A percentile compares a stretch with the other conserved stretches of the same genome.
phyloP scores from a whole-genome alignment of 1,284 basidiomycete genomes.

The Tausonia pullulans region DNA sequence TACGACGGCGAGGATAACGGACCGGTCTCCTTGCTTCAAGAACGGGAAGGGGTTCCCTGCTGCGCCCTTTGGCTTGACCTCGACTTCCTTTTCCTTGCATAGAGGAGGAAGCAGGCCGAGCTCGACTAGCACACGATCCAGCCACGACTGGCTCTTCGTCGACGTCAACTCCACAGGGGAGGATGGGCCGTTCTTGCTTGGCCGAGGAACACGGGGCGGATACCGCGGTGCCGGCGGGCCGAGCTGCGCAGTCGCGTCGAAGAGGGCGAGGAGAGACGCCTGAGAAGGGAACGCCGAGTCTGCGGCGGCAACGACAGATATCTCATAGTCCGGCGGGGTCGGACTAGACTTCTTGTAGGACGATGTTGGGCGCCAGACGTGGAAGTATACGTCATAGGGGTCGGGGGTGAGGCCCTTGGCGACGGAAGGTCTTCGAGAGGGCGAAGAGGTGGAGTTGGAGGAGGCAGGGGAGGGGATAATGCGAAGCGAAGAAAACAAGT shows the following conservation, averaged over 20 bases:
- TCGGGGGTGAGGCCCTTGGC: constrained; percentile 31
- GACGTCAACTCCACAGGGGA: constrained; percentile 55
- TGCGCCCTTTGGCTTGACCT: constrained; percentile 19
- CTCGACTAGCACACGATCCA: constrained; percentile 44
- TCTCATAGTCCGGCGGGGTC: constrained; percentile 71
- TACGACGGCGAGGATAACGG: constrained; percentile 74
- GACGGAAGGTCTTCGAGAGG: constrained; percentile 22
- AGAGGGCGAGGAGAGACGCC: constrained; percentile 28
- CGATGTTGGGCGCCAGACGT: constrained; percentile 83
- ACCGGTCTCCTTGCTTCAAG: constrained; percentile 75
- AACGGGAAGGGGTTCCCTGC: constrained; percentile 54
- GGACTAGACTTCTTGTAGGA: constrained; percentile 69
- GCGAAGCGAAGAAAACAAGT: constrained; percentile 59
- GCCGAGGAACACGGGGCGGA: background rate
- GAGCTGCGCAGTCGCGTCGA: constrained; percentile 28
- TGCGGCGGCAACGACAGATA: constrained; percentile 29
- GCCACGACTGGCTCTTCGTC: constrained; percentile 47
- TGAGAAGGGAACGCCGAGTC: constrained; percentile 29
- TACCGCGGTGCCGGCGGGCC: constrained; percentile 16
- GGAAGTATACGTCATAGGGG: constrained; percentile 75
- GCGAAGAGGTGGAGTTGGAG: constrained; percentile 36
- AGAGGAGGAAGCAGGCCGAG: constrained; percentile 21
- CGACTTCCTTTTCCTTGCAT: background rate
- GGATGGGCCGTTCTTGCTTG: constrained; percentile 59
- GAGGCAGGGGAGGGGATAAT: constrained; percentile 56